Evolutionary conservation across 1,139 yeast genomes (phyloP).

Genomic region (Zygosaccharomyces pseudobailii): DNA sequence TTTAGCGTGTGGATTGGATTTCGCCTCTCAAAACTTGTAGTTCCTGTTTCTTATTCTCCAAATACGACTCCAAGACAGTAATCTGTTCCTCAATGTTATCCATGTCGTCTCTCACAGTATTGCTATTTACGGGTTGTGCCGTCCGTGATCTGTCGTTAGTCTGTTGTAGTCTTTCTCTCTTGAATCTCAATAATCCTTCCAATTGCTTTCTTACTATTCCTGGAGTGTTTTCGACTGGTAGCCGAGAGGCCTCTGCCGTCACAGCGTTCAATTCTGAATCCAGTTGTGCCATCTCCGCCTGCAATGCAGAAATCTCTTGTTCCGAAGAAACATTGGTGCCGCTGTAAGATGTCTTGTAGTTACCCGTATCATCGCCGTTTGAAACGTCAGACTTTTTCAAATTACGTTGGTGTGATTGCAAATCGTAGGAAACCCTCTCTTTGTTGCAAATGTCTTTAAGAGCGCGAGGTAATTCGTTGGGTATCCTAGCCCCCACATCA

Average conservation of each 20-base stretch:
- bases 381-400: slow-evolving; percentile 29
- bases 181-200: slow-evolving; percentile 75
- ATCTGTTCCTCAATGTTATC: slow-evolving; percentile 54
- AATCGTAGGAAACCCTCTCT: slow-evolving; percentile 73
- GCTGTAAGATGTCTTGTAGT: slow-evolving; percentile 13
- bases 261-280: slow-evolving; percentile 60
- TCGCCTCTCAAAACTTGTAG: slow-evolving; percentile 41
- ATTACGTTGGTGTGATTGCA: slow-evolving; percentile 49
- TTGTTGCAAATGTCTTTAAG: slow-evolving; percentile 88
- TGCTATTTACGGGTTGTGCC: slow-evolving; percentile 24
- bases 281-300: slow-evolving; percentile 70
- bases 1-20: slow-evolving; percentile 25
- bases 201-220: slow-evolving; percentile 61
- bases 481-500: slow-evolving; percentile 72
- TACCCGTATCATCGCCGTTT: slow-evolving; percentile 28
- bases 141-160: slow-evolving; percentile 26
- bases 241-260: slow-evolving; percentile 45
- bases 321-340: slow-evolving; percentile 28
- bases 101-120: slow-evolving; percentile 41
- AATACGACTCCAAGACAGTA: slow-evolving; percentile 47
- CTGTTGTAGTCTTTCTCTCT: slow-evolving; percentile 40
- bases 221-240: slow-evolving; percentile 36
- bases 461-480: slow-evolving; percentile 91
- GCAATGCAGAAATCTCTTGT: slow-evolving; percentile 84
- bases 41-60: slow-evolving; percentile 45